Base-by-base conservation (phyloP, 176 grass and related monocot species). In the Coix lacrymajobi region DNA sequence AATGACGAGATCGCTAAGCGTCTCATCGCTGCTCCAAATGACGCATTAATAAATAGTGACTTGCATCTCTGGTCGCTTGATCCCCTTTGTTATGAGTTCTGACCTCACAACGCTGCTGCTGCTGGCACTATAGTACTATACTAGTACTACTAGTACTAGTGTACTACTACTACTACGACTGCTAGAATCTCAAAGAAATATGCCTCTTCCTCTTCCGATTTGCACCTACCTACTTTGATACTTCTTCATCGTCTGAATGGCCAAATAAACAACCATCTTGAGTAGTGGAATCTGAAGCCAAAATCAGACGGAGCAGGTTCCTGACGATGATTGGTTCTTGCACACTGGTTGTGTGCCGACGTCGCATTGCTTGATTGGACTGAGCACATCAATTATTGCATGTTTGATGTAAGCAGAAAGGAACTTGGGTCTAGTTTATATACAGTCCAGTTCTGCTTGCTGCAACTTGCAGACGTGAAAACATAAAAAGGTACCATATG, bases 371-470 rank as follows among this genome's bases (percentile, higher is more conserved):
- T 76, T 73, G 19, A 79, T 83, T 86, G 84, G 73, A 83, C n/a
- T 67, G 67, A 66, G 28, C 17, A 60, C 46, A 83, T 83, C 88
- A 90, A n/a, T 86, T 66, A 90, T 90, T 86, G 73, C 16, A 16
- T 30, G 58, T 22, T 40, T 78, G 88, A 79, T 83, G 83, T 73
- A n/a, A 86, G 84, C 74, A 79, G 63, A 61, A 70, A 79, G 72
- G 40, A 43, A 73, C 32, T 22, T 43, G 34, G n/a, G 57, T n/a
- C n/a, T n/a, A n/a, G 30, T 25, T 36, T 86, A 62, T 80, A 60
- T 45, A 29, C 82, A 32, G 3, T 82, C 69, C 29, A 46, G 33
- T 40, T 73, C 67, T 66, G 67, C 54, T 46, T 71, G 37, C 56
- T 32, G 79, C 74, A 86, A 49, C 66, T 74, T 90, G 88, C 75